Evolutionary conservation across 495 filamentous ascomycete genomes (phyloP).

Genomic region (Tetracladium marchalianum): DNA sequence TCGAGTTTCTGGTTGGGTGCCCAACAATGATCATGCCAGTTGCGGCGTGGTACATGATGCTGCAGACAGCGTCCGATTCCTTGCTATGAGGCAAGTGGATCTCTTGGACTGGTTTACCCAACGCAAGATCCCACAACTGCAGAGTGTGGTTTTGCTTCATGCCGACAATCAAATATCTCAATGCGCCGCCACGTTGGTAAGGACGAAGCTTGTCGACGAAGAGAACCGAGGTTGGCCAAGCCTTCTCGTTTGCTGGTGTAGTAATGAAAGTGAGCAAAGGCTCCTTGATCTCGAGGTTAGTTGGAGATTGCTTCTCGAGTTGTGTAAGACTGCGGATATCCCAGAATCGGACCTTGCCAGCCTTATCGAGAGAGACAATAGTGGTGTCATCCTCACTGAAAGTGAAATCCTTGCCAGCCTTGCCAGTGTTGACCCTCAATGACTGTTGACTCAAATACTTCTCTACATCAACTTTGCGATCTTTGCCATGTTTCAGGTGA

Average conservation of each 20-base stretch:
- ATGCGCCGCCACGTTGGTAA: constrained; percentile 72
- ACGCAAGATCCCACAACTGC: constrained; percentile 96
- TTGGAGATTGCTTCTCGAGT: constrained; percentile 20
- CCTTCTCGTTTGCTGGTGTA: constrained; percentile 70
- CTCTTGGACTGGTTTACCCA: constrained; percentile 92
- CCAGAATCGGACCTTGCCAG: constrained; percentile 92
- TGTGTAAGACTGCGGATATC: constrained; percentile 72
- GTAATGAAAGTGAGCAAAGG: constrained; percentile 71
- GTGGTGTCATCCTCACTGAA: constrained; percentile 94
- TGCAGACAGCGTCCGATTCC: constrained; percentile 94
- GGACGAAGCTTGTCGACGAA: constrained; percentile 92
- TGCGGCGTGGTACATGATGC: constrained; percentile 80
- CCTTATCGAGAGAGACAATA: constrained; percentile 93
- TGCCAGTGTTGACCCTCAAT: constrained; percentile 88
- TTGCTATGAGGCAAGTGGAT: constrained; percentile 92
- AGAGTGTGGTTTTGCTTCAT: constrained; percentile 99
- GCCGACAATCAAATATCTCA: constrained; percentile 91
- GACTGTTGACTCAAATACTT: constrained; percentile 77
- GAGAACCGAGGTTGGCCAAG: constrained; percentile 90
- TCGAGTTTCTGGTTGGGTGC: constrained; percentile 91
- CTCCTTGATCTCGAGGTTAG: constrained; percentile 56
- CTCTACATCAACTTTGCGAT: constrained; percentile 69
- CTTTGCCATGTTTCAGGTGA: constrained; percentile 60
- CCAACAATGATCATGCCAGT: constrained; percentile 90
- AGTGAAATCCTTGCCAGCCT: constrained; percentile 94